Evolutionary conservation across 2,329 filamentous ascomycete species (phyloP).

Genomic region (Talaromyces sp.): DNA sequence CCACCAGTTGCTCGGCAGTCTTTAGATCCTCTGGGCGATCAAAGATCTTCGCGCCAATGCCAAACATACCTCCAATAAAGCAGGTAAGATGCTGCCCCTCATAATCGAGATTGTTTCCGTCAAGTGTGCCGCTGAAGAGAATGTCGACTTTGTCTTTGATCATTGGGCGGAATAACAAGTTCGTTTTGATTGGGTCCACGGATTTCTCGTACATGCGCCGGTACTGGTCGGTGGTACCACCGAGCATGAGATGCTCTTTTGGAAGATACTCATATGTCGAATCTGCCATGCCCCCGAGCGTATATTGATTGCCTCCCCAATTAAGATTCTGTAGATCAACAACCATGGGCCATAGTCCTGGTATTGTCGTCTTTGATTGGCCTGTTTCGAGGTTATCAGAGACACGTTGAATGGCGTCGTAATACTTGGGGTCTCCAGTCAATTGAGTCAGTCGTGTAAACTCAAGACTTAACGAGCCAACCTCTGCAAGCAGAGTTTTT

Average conservation of each 20-base stretch:
- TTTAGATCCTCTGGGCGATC: constrained; percentile 52
- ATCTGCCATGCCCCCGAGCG: constrained; percentile 47
- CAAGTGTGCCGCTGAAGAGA: constrained; percentile 38
- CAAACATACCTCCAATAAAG: constrained; percentile 61
- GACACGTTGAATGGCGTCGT: constrained; percentile 82
- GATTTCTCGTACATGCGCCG: constrained; percentile 42
- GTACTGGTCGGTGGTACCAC: constrained; percentile 41
- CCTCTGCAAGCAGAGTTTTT: constrained; percentile 65
- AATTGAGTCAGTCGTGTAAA: constrained; percentile 86
- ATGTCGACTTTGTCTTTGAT: constrained; percentile 38
- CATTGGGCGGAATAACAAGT: constrained; percentile 47
- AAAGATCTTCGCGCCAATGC: constrained; percentile 58
- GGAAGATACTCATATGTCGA: constrained; percentile 52
- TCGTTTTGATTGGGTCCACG: constrained; percentile 38
- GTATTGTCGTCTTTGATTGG: constrained; percentile 67
- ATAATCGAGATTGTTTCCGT: constrained; percentile 26
- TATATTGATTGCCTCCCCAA: constrained; percentile 35
- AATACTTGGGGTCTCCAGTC: constrained; percentile 77
- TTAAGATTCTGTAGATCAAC: constrained; percentile 55
- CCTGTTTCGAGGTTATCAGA: constrained; percentile 72
- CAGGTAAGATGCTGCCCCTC: constrained; percentile 58
- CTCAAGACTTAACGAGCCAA: constrained; percentile 81
- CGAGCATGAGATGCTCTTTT: constrained; percentile 47
- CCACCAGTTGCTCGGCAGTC: constrained; percentile 55
- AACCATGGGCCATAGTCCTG: constrained; percentile 75